phyloP scores from a whole-genome alignment of 257 asterid species.

The Solanum sitiens region DNA sequence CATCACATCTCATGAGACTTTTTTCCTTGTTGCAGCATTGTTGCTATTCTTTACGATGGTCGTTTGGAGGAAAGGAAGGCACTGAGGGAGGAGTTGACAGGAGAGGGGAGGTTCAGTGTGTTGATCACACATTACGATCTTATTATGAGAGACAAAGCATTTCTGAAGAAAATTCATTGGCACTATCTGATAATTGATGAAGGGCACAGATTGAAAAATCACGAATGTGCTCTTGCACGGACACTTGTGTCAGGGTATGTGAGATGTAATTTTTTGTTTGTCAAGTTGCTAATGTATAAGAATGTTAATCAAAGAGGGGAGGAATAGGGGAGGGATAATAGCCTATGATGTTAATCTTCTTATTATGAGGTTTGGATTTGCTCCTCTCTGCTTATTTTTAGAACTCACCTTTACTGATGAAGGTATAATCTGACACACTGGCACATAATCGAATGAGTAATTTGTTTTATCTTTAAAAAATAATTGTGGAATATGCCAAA shows the following conservation, averaged over 20 bases:
- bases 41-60: conserved; percentile 90
- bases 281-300: background rate
- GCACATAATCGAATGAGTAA: background rate
- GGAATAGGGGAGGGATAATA: background rate
- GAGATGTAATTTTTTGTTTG: background rate
- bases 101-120: conserved; percentile 92
- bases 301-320: background rate
- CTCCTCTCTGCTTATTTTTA: background rate
- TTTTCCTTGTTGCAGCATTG: conserved; percentile 47
- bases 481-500: background rate
- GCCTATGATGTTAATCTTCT: background rate
- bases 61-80: conserved; percentile 93
- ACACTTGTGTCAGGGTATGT: conserved; percentile 85
- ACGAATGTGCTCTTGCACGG: conserved; percentile 84
- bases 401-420: background rate
- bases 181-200: conserved; percentile 90
- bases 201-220: conserved; percentile 95
- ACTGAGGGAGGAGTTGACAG: conserved; percentile 73
- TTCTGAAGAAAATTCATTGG: conserved; percentile 88
- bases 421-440: background rate
- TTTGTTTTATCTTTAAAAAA: background rate
- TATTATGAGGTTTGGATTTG: background rate
- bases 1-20: conserved; percentile 16
- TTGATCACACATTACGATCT: conserved; percentile 96
- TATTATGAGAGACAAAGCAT: conserved; percentile 86